Evolutionary conservation across 352 stramenopile species (phyloP).

Genomic region (Blastocystis sp.): DNA sequence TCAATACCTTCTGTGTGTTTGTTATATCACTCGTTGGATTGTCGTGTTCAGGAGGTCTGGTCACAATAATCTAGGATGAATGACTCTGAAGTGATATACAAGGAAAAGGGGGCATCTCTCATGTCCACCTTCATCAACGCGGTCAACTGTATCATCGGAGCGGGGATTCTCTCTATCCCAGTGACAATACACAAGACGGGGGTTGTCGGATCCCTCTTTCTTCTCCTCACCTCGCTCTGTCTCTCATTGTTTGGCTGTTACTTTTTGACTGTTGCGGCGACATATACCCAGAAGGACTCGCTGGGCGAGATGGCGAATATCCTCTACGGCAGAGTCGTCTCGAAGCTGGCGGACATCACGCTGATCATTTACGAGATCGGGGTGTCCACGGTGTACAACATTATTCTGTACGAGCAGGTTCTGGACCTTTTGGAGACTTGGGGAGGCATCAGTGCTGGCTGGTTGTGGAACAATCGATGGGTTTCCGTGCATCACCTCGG

Average conservation of each 20-base stretch:
- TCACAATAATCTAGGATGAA: background rate
- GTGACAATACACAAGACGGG: conserved; percentile 57
- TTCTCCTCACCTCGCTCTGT: conserved; percentile 3
- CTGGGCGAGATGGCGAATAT: conserved; percentile 11
- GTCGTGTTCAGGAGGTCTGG: background rate
- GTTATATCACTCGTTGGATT: background rate
- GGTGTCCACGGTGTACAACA: conserved; percentile 32
- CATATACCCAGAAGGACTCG: conserved; percentile 30
- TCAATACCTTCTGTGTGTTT: conserved; percentile 50
- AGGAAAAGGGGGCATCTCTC: conserved; percentile 4
- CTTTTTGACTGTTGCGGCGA: conserved; percentile 35
- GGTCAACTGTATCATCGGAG: conserved; percentile 59
- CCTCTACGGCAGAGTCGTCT: background rate
- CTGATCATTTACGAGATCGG: conserved; percentile 55
- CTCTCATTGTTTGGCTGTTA: conserved; percentile 1
- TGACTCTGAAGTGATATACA: background rate
- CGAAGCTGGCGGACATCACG: conserved; percentile 19
- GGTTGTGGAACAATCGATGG: background rate
- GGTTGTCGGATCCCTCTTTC: conserved; percentile 38
- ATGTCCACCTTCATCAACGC: conserved; percentile 58
- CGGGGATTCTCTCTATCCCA: conserved; percentile 59
- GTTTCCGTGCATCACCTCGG: background rate
- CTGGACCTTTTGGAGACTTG: conserved; percentile 9
- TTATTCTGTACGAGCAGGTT: conserved; percentile 53
- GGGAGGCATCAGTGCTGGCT: background rate